Conservation (phyloP, 139 green algal species). For the Picochlorum sp. region DNA sequence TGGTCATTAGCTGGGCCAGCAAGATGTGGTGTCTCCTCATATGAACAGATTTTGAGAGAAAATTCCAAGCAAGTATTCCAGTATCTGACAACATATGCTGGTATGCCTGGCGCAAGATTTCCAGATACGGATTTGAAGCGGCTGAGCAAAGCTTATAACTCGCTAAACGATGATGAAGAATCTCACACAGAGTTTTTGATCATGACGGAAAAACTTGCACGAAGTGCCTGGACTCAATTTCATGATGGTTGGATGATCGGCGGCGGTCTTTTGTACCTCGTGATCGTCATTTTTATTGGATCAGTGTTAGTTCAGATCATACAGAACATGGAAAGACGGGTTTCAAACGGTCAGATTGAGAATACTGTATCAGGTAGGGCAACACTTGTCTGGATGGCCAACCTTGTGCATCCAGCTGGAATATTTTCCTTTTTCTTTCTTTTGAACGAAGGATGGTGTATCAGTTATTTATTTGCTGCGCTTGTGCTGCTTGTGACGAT, state of each 20-base stretch:
- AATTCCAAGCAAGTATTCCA: slow-evolving; percentile 43
- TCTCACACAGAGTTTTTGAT: slow-evolving; percentile 22
- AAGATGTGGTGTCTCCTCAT: slow-evolving; percentile 4
- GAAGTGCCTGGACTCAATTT: slow-evolving; percentile 69
- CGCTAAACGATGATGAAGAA: slow-evolving; percentile 12
- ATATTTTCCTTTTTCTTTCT: slow-evolving; percentile 37
- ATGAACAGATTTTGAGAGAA: background rate
- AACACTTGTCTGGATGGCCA: slow-evolving; percentile 5
- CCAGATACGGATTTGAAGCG: slow-evolving; percentile 19
- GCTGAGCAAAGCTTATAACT: slow-evolving; percentile 4
- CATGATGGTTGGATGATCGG: slow-evolving; percentile 33
- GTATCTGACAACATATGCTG: slow-evolving; percentile 64
- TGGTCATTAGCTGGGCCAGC: slow-evolving; percentile 34
- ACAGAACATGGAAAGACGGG: too few species aligned
- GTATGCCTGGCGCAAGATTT: slow-evolving; percentile 24
- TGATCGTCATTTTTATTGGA: slow-evolving; percentile 29
- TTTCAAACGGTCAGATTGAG: background rate
- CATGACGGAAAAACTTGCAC: slow-evolving; percentile 41
- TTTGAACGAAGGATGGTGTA: slow-evolving; percentile 22
- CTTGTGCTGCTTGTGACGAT: too few species aligned
- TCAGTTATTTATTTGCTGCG: background rate
- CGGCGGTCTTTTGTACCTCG: slow-evolving; percentile 40
- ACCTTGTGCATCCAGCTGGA: slow-evolving; percentile 11
- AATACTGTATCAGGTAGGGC: background rate
- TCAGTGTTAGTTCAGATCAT: background rate